Base-by-base conservation (phyloP, 768 basidiomycete genomes). In the Boletus rubescentipes region DNA sequence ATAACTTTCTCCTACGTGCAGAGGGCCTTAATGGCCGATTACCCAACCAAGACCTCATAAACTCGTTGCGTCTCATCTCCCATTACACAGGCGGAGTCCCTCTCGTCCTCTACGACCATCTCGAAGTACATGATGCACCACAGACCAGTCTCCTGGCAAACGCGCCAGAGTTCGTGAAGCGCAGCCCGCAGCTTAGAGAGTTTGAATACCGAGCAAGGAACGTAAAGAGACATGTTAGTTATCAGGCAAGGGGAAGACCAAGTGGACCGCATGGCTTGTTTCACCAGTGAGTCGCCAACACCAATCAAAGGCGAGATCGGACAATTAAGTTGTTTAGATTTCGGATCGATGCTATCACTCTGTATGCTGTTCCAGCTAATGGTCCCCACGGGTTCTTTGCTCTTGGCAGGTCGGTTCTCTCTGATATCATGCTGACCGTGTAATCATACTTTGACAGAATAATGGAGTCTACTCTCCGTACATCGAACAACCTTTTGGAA, bases 381-480 rank as follows among this genome's bases (percentile, higher is more conserved):
- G 94, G 96, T 8, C 97, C 97, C 9, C 93, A 99, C 68, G 97
- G 97, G 0, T 99, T 98, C 69, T 86, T 94, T 73, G 83, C 92
- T 3, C 77, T 99, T 30, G 96, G 97, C 64, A 82, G 85, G 93
- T 93, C 49, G 64, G 84, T 70, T 29, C 36, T 42, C 36, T 16
- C 30, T 29, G 40, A 26, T 42, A 12, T 30, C 5, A 12, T 20
- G 9, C 9, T 47, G 4, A 45, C 29, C 12, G 31, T 37, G 18
- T 57, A 32, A 41, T 45, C 41, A 60, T 21, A 16, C 26, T 9
- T 47, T 23, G 23, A 23, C 54, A 95, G 93, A 40, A 79, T 87
- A 41, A 66, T 94, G 35, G 97, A 99, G 73, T 93, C 93, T 2
- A 85, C 89, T 14, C 78, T 97, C 31, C 83, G 95, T 53, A 91